These are phyloP conservation scores for Hortiboletus flavorubellus DNA, from an alignment of 768 basidiomycete species.

Conservation along the genomic window DNA sequence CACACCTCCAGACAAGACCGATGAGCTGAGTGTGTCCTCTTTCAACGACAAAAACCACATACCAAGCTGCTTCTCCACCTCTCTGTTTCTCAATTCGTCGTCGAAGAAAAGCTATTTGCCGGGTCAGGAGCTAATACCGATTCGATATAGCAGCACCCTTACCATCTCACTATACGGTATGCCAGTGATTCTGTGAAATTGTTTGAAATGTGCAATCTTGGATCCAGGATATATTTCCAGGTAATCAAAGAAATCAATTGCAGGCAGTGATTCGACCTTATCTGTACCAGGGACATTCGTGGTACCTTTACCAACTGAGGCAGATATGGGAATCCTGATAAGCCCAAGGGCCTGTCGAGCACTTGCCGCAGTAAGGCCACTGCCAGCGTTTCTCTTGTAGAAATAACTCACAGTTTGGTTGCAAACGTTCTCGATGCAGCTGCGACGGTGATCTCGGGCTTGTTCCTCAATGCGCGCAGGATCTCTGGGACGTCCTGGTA, in stretches of 20 bases:
- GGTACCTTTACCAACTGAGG: conserved; percentile 26
- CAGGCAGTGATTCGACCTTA: conserved; percentile 37
- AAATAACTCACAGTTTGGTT: conserved; percentile 54
- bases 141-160: conserved; percentile 6
- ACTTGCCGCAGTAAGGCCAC: conserved; percentile 35
- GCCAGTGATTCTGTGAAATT: conserved; percentile 66
- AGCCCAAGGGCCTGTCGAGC: conserved; percentile 73
- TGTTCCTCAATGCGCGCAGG: conserved; percentile 50
- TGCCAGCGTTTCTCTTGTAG: not conserved
- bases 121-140: not conserved
- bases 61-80: conserved; percentile 53
- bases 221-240: conserved; percentile 78
- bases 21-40: not conserved
- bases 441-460: conserved; percentile 52
- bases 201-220: conserved; percentile 78
- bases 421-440: conserved; percentile 75
- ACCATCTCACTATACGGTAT: conserved; percentile 83
- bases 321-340: conserved; percentile 49
- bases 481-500: conserved; percentile 77
- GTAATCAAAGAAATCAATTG: conserved; percentile 64
- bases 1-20: conserved; percentile 53
- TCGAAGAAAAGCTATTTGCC: conserved; percentile 60
- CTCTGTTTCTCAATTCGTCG: conserved; percentile 57
- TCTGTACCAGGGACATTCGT: not conserved
- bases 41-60: not conserved